These are phyloP conservation scores for Amylostereum areolatum DNA, from an alignment of 1,284 basidiomycete genomes.

Conservation along the genomic window DNA sequence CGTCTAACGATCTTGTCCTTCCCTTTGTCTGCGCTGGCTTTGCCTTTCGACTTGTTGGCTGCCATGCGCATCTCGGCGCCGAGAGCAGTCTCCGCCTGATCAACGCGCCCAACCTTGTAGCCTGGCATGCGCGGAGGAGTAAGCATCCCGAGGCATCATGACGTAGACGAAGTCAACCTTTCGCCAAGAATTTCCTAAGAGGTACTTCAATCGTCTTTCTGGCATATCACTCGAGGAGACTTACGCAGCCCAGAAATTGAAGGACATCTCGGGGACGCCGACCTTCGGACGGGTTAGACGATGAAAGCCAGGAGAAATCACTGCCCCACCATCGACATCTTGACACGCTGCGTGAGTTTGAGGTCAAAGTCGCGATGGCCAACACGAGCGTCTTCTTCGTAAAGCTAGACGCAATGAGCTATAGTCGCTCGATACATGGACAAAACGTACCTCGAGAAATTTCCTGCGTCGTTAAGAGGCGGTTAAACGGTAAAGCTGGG, in stretches of 20 bases:
- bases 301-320: background rate
- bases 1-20: constrained; percentile 81
- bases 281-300: constrained; percentile 44
- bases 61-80: constrained; percentile 79
- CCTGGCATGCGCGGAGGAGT: constrained; percentile 40
- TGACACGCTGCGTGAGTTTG: constrained; percentile 87
- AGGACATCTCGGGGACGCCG: constrained; percentile 92
- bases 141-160: constrained; percentile 1
- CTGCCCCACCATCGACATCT: constrained; percentile 90
- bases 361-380: constrained; percentile 92
- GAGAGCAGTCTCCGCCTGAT: constrained; percentile 92
- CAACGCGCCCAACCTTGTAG: constrained; percentile 95
- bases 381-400: constrained; percentile 89
- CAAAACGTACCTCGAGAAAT: constrained; percentile 53
- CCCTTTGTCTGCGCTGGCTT: constrained; percentile 37
- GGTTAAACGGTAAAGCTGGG: too few relatives aligned
- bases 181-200: constrained; percentile 70
- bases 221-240: constrained; percentile 23
- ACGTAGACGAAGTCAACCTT: constrained; percentile 39
- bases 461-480: constrained; percentile 35
- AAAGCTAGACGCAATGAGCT: constrained; percentile 53
- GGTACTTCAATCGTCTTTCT: background rate
- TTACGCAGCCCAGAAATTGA: constrained; percentile 89
- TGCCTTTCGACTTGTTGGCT: constrained; percentile 61
- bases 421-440: background rate